These are phyloP conservation scores for Cercospora zeina DNA, from an alignment of 2,329 filamentous ascomycete species.

Conservation along the genomic window DNA sequence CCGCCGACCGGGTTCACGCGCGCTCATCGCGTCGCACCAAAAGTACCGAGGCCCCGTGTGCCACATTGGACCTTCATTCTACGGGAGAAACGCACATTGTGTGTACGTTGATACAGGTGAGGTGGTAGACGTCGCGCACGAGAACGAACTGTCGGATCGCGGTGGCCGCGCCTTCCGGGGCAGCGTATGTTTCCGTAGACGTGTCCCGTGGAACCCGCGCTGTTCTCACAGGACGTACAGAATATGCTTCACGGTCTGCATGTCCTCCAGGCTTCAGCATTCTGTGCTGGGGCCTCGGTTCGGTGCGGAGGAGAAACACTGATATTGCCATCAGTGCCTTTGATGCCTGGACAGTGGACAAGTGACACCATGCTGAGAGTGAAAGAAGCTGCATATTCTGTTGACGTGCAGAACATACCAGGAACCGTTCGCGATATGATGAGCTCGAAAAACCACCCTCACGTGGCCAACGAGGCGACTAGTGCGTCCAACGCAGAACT, in stretches of 20 bases:
- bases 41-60: conserved; percentile 13
- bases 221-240: not conserved
- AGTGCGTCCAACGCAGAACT: conserved; percentile 39
- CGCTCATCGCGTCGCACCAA: not conserved
- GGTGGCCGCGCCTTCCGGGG: not conserved
- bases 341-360: too few species aligned
- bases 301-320: not conserved
- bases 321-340: not conserved
- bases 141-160: conserved; percentile 20
- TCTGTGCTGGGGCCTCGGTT: conserved; percentile 2
- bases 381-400: not conserved
- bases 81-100: too few species aligned
- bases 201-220: conserved; percentile 3
- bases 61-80: too few species aligned
- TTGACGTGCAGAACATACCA: not conserved
- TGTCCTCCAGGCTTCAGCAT: conserved; percentile 10
- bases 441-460: not conserved
- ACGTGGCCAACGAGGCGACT: conserved; percentile 36
- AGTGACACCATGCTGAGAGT: not conserved
- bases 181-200: not conserved
- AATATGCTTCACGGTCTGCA: conserved; percentile 10
- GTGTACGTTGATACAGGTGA: not conserved
- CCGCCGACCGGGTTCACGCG: not conserved
- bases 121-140: not conserved
- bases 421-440: not conserved